Percentiles rank a stretch among this genome's conserved stretches.
Evolutionary conservation across 495 filamentous ascomycete species (phyloP).

Genomic region (Glonium stellatum): DNA sequence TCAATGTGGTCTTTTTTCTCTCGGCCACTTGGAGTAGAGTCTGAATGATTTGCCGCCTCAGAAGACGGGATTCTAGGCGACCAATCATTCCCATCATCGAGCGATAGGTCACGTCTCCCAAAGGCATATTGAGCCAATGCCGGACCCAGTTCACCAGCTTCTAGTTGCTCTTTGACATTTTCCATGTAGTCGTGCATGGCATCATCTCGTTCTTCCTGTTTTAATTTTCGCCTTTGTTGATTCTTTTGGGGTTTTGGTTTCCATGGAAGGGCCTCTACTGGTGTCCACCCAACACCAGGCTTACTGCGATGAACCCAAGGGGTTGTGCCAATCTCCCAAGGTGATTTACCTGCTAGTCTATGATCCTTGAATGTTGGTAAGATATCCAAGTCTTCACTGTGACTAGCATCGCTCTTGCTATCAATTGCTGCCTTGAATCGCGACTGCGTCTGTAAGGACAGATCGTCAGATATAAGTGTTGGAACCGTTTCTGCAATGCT

Average conservation of each 20-base stretch:
- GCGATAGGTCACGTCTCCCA: slow-evolving; percentile 12
- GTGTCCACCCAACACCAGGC: slow-evolving; percentile 26
- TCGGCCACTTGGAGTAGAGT: not conserved
- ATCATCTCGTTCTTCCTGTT: slow-evolving; percentile 44
- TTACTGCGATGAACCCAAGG: slow-evolving; percentile 24
- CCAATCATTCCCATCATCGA: slow-evolving; percentile 27
- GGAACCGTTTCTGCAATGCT: not conserved
- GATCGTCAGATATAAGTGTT: not conserved
- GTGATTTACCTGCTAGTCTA: slow-evolving; percentile 12
- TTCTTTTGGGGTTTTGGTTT: not conserved
- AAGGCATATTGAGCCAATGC: slow-evolving; percentile 5
- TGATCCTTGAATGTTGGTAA: slow-evolving; percentile 7
- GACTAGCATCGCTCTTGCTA: not conserved
- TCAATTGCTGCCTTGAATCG: slow-evolving; percentile 7
- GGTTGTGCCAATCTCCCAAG: slow-evolving; percentile 11
- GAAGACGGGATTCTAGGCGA: not conserved
- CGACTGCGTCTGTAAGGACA: not conserved
- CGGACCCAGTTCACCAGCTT: not conserved
- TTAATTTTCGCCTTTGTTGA: not conserved
- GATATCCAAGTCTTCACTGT: not conserved
- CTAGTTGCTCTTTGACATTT: slow-evolving; percentile 46
- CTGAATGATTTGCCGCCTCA: not conserved
- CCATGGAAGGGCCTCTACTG: not conserved
- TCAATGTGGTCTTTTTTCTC: not conserved
- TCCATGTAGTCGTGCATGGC: slow-evolving; percentile 65